Base-by-base conservation (phyloP, 805 yeast species). In the Hanseniaspora valbyensis region DNA sequence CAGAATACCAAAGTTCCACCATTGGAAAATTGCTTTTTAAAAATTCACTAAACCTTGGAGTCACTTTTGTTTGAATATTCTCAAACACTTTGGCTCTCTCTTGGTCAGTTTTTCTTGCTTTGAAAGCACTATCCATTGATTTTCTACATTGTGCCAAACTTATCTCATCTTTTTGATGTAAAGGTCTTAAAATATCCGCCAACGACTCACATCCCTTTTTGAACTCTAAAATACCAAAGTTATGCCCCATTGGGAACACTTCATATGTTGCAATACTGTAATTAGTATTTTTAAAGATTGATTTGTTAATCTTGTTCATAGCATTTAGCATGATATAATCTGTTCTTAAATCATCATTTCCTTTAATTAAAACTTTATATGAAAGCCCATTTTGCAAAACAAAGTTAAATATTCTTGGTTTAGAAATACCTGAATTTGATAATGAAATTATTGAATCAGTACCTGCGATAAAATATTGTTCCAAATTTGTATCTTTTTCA, bases 321-420 rank as follows among this genome's bases (percentile, higher is more conserved):
- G 90, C 97, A 61, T 92, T 97, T 62, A 90, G 94, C 98, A 92
- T 94, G 52, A 92, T 86, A 0, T 95, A 84, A 66, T 92, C 99
- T 65, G 94, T 98, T 46, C 97, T 69, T 48, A 92, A 68, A 65
- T 92, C 98, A 66, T 92, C 98, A 9, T 85, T 74, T 24, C 86
- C 86, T 61, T 92, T 92, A 56, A 89, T 66, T 18, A 92, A 68
- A 60, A 82, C 73, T 51, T 70, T 76, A 53, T 76, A 81, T 0
- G 52, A 58, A 0, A 63, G 55, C 0, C 97, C 97, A 58, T 78
- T 74, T 0, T 80, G 70, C 14, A 80, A 64, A 0, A 42, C 46
- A 48, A 84, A 66, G 1, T 67, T 73, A 46, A 81, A 70, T 45
- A 94, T 82, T 60, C 90, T 90, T 0, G 99, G 99, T 53, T 80